Percentiles rank a stretch among this genome's conserved stretches.
Conservation (phyloP, 23 red algal genomes). For the Agarophyton chilense region DNA sequence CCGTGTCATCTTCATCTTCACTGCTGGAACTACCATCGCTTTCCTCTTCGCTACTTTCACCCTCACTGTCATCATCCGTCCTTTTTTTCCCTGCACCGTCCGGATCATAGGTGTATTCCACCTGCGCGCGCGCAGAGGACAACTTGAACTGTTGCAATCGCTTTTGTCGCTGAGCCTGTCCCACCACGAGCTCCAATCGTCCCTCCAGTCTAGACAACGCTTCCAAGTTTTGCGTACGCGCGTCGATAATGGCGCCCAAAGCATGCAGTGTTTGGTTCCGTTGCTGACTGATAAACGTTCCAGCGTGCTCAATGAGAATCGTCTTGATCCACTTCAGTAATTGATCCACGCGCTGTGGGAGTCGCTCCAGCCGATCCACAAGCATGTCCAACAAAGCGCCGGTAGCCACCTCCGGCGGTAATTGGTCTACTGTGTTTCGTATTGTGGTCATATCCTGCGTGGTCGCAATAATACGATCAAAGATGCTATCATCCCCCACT, state of each 20-base stretch:
- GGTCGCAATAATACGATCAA: conserved; percentile 48
- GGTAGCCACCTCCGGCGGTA: conserved; percentile 45
- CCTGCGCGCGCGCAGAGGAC: neutral
- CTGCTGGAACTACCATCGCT: neutral
- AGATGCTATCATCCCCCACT: conserved; percentile 22
- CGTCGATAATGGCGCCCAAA: conserved; percentile 21
- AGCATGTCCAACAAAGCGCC: conserved; percentile 63
- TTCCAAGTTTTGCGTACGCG: conserved; percentile 35
- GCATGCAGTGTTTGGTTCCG: conserved; percentile 17
- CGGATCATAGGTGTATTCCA: conserved; percentile 1
- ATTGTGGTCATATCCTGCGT: neutral
- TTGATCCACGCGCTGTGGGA: conserved; percentile 22
- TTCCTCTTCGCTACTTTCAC: neutral
- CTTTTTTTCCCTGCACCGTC: too few species aligned
- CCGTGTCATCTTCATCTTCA: neutral
- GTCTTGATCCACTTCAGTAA: conserved; percentile 45
- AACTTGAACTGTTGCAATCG: conserved; percentile 14
- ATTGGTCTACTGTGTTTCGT: conserved; percentile 27
- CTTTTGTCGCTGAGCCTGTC: conserved; percentile 39
- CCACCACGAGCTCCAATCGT: conserved; percentile 61
- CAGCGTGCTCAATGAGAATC: conserved; percentile 60
- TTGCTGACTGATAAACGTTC: conserved; percentile 32
- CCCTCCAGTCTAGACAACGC: conserved; percentile 49
- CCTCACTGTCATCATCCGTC: neutral
- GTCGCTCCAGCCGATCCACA: conserved; percentile 45